Evolutionary conservation across 1,139 yeast species (phyloP).

Genomic region (Kodamaea fungicola): DNA sequence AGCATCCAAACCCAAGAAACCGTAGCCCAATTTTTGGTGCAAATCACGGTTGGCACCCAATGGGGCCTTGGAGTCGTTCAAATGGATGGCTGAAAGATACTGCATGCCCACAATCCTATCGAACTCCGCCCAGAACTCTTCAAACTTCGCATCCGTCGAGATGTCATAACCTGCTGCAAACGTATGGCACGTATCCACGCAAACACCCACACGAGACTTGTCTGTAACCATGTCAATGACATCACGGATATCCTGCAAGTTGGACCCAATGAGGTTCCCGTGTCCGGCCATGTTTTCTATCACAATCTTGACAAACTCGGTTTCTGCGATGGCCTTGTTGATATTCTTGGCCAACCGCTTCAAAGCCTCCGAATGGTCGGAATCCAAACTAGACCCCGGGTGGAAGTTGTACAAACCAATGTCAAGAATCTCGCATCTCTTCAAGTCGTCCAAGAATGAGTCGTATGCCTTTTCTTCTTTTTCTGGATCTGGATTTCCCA

Average conservation of each 20-base stretch:
- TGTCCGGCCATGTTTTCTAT: constrained; percentile 98
- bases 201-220: constrained; percentile 83
- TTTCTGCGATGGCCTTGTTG: constrained; percentile 71
- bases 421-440: constrained; percentile 78
- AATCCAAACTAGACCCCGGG: constrained; percentile 86
- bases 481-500: constrained; percentile 85
- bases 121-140: constrained; percentile 68
- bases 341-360: constrained; percentile 70
- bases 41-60: constrained; percentile 85
- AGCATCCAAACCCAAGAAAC: constrained; percentile 82
- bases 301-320: constrained; percentile 78
- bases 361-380: constrained; percentile 65
- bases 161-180: constrained; percentile 96
- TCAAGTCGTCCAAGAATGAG: constrained; percentile 83
- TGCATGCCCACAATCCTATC: constrained; percentile 71
- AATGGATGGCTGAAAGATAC: constrained; percentile 75
- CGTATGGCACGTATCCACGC: constrained; percentile 92
- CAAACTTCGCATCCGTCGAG: constrained; percentile 51
- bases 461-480: constrained; percentile 73
- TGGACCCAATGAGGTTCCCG: constrained; percentile 84
- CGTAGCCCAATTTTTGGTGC: constrained; percentile 86
- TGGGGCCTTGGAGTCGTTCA: constrained; percentile 95
- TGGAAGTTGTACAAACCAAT: constrained; percentile 90
- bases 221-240: constrained; percentile 76
- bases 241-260: constrained; percentile 66